Conservation (phyloP, 2,329 filamentous ascomycete species). For the Venturia asperata region DNA sequence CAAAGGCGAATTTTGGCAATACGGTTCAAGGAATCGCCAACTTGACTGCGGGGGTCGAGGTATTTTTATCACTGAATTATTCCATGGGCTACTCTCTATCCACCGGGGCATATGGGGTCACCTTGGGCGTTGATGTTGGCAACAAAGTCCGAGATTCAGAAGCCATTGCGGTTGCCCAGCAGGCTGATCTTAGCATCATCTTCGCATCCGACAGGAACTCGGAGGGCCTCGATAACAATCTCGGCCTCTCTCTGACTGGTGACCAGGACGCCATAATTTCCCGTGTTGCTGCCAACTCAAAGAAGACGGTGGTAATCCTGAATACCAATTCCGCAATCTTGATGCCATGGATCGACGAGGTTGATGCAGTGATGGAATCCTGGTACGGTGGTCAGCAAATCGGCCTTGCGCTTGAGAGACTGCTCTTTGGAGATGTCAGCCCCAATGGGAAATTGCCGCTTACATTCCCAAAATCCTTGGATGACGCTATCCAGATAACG, state of each 20-base stretch:
- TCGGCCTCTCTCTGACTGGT: conserved; percentile 56
- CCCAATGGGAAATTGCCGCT: conserved; percentile 77
- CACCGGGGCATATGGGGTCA: background rate
- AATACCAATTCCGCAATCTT: conserved; percentile 65
- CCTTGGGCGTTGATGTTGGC: background rate
- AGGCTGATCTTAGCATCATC: conserved; percentile 64
- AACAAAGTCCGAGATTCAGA: conserved; percentile 33
- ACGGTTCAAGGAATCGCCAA: background rate
- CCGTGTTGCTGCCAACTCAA: conserved; percentile 59
- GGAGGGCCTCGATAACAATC: conserved; percentile 61
- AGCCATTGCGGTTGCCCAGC: conserved; percentile 56
- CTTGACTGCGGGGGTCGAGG: background rate
- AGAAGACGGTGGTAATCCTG: conserved; percentile 57
- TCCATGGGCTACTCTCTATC: background rate
- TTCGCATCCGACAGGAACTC: conserved; percentile 65
- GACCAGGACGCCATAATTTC: conserved; percentile 56
- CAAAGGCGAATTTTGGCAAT: background rate
- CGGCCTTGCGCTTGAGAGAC: conserved; percentile 70
- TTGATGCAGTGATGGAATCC: conserved; percentile 23
- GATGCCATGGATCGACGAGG: conserved; percentile 62
- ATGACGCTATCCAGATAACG: conserved; percentile 40
- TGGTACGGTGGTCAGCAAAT: conserved; percentile 64
- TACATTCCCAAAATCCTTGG: conserved; percentile 54
- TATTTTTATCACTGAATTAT: background rate
- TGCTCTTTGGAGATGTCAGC: conserved; percentile 71